A percentile compares a stretch with the other conserved stretches of the same genome.
phyloP scores from a whole-genome alignment of 176 grass and related monocot species.

The Juncus inflexus region DNA sequence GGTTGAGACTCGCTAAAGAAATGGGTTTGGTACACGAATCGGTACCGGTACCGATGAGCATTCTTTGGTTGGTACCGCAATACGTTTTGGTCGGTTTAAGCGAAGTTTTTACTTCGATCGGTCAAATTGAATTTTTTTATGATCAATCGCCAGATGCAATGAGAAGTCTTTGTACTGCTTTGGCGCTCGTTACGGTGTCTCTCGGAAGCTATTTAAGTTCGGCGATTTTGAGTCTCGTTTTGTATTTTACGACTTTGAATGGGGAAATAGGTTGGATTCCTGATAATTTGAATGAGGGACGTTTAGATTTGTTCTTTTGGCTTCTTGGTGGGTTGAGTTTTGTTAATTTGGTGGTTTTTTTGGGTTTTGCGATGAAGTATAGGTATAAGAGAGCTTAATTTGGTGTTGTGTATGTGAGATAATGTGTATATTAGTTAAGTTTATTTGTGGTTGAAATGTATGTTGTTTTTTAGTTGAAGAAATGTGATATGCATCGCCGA shows the following conservation, averaged over 20 bases:
- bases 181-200: constrained; percentile 57
- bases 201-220: constrained; percentile 74
- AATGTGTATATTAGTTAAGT: too few relatives aligned
- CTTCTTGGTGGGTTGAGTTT: constrained; percentile 64
- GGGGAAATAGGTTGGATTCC: constrained; percentile 75
- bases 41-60: constrained; percentile 57
- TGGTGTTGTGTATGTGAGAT: background rate
- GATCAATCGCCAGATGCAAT: constrained; percentile 71
- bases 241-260: constrained; percentile 53
- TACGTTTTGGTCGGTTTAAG: constrained; percentile 67
- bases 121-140: constrained; percentile 79
- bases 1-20: constrained; percentile 50
- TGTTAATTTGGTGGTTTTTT: constrained; percentile 58
- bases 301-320: constrained; percentile 89
- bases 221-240: constrained; percentile 52
- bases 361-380: constrained; percentile 52
- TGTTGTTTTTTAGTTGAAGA: too few relatives aligned
- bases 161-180: constrained; percentile 69
- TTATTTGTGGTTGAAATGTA: too few relatives aligned
- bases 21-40: constrained; percentile 50
- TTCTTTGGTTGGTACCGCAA: constrained; percentile 85
- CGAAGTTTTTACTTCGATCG: constrained; percentile 73
- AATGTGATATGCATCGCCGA: too few relatives aligned
- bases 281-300: constrained; percentile 80
- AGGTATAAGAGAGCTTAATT: constrained; percentile 59